These are phyloP conservation scores for Harrya chromipes DNA, from an alignment of 768 basidiomycete genomes.

Conservation along the genomic window DNA sequence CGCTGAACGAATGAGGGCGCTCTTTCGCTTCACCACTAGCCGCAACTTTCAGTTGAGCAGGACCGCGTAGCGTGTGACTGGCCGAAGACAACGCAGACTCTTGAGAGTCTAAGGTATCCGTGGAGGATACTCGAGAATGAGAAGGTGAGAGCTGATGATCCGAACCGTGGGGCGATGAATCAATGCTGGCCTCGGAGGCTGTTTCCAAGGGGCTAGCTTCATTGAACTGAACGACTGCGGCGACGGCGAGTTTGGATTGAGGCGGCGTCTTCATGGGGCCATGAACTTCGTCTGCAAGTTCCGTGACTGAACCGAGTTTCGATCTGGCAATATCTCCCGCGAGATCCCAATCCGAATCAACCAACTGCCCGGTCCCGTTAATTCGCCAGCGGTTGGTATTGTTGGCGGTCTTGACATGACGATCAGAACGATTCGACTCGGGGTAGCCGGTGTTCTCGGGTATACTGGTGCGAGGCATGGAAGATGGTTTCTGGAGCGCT, in stretches of 20 bases:
- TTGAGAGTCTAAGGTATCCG: constrained; percentile 66
- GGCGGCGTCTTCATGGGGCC: constrained; percentile 62
- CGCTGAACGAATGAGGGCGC: constrained; percentile 79
- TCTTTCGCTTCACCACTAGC: constrained; percentile 61
- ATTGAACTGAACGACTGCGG: constrained; percentile 52
- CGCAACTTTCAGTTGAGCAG: constrained; percentile 52
- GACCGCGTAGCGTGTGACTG: constrained; percentile 56
- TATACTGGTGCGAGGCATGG: constrained; percentile 47
- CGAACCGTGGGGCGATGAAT: constrained; percentile 67
- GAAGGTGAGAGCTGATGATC: constrained; percentile 65
- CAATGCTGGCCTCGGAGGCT: constrained; percentile 65
- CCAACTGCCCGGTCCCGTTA: constrained; percentile 59
- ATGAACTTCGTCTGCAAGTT: constrained; percentile 48
- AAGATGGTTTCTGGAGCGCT: constrained; percentile 37
- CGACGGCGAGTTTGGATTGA: constrained; percentile 55
- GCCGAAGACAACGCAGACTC: constrained; percentile 49
- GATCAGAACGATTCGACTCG: constrained; percentile 36
- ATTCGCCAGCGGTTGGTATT: constrained; percentile 57
- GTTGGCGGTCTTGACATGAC: constrained; percentile 35
- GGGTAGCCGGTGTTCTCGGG: constrained; percentile 20
- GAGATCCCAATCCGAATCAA: constrained; percentile 68
- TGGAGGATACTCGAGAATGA: constrained; percentile 82
- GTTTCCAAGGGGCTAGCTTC: constrained; percentile 74
- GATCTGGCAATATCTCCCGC: constrained; percentile 71
- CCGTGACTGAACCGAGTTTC: constrained; percentile 58